Percentiles rank a stretch among this genome's conserved stretches.
phyloP scores from a whole-genome alignment of 768 basidiomycete genomes.

The Lanmaoa rubissima region DNA sequence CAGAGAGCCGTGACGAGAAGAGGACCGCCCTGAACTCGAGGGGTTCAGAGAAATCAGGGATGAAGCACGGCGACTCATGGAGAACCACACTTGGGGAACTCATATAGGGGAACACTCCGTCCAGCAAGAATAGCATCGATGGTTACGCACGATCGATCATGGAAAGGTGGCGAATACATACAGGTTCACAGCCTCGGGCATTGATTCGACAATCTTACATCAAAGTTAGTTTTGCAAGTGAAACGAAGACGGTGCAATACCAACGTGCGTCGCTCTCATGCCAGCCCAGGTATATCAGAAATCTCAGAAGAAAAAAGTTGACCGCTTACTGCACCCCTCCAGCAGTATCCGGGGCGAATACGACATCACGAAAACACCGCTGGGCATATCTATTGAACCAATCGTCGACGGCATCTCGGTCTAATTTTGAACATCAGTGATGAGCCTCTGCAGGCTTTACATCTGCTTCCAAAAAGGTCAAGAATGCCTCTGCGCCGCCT shows the following conservation, averaged over 20 bases:
- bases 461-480: constrained; percentile 80
- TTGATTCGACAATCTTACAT: neutral
- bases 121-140: too few relatives aligned
- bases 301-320: neutral
- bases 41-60: neutral
- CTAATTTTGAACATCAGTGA: constrained; percentile 34
- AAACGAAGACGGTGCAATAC: neutral
- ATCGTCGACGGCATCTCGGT: constrained; percentile 3
- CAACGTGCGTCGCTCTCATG: neutral
- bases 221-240: neutral
- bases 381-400: constrained; percentile 17
- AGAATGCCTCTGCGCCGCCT: constrained; percentile 69
- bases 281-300: neutral
- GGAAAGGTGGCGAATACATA: neutral
- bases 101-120: neutral
- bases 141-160: neutral
- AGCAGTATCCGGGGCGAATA: neutral
- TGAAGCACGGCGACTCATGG: neutral
- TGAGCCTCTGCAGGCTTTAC: constrained; percentile 64
- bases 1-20: neutral
- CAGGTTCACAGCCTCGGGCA: neutral
- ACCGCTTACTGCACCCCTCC: neutral
- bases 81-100: neutral
- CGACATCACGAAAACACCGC: neutral
- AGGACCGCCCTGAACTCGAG: neutral